Evolutionary conservation across 2,329 filamentous ascomycete species (phyloP), one percentile per base, ranked within the genome.

Genomic region (Cytospora schulzeri): DNA sequence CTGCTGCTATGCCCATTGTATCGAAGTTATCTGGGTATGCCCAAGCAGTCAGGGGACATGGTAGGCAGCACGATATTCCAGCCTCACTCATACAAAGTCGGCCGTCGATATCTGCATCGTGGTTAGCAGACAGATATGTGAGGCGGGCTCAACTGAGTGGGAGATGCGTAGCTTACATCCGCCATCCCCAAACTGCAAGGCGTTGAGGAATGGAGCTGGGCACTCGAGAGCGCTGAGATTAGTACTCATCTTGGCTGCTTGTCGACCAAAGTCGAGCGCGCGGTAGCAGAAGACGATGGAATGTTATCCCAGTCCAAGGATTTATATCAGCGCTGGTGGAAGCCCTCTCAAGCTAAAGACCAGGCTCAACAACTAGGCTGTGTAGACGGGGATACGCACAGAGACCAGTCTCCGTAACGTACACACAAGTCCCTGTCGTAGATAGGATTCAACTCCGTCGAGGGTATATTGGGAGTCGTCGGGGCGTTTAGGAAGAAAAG

Each of bases 11-110:
- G 26, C 88, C 88, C 70, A 92, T 73, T 1, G 80, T 80, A 22
- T 78, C 68, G 74, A 90, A 90, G 71, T 78, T 83, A 68, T 87
- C 82, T 15, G 85, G 81, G 68, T 89, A 88, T 28, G 85, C 78
- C 89, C 90, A 98, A 64, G 94, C 86, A 14, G 91, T 90, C 72
- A 91, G 83, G 35, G 95, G 95, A 76, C 95, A 99, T 67, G 95
- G 95, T 64, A 99, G 77, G 76, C 95, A 99, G 76, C 95, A 99
- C 41, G 80, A 81, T 5, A 88, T 80, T 14, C 78, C 76, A 7
- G 79, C 73, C 28, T 84, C 69, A 11, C 72, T 75, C 84, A 79
- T 78, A 71, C 84, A 86, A 48, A 86, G 69, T 31, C 84, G 77
- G 56, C 88, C 88, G 26, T 80, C 78, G 50, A 87, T 73, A 72